Evolutionary conservation across 805 yeast species (phyloP).

Genomic region (Candida arabinofermentans): DNA sequence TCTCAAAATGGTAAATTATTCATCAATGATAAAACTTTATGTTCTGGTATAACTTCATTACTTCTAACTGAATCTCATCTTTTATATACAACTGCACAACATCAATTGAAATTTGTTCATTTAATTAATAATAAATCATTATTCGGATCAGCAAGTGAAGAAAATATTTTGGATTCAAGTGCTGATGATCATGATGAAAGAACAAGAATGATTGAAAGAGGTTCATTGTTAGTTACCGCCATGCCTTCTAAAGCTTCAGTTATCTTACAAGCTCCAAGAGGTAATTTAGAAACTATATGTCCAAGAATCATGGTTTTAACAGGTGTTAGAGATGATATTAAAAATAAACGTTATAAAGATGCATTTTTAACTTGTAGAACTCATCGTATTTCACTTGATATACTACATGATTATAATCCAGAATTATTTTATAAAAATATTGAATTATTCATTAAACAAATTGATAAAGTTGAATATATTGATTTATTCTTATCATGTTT

Average conservation of each 20-base stretch:
- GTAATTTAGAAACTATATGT: conserved; percentile 88
- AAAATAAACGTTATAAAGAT: conserved; percentile 49
- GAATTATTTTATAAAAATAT: conserved; percentile 59
- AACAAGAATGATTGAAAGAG: conserved; percentile 84
- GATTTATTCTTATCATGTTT: conserved; percentile 86
- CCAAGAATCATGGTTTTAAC: conserved; percentile 90
- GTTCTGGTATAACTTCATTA: conserved; percentile 79
- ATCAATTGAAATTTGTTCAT: conserved; percentile 77
- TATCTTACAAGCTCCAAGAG: conserved; percentile 90
- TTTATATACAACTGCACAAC: conserved; percentile 84
- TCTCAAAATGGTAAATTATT: conserved; percentile 72
- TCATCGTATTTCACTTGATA: conserved; percentile 87
- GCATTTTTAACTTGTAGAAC: conserved; percentile 85
- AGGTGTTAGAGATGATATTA: conserved; percentile 71
- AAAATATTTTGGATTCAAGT: conserved; percentile 8
- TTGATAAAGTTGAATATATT: conserved; percentile 68
- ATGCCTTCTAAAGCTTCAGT: conserved; percentile 83
- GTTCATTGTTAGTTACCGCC: conserved; percentile 75
- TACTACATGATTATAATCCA: conserved; percentile 85
- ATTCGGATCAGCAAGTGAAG: conserved; percentile 14
- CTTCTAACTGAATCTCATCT: conserved; percentile 67
- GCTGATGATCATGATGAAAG: conserved; percentile 60
- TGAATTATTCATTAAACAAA: conserved; percentile 63
- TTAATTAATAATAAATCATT: conserved; percentile 32
- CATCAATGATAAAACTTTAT: conserved; percentile 54